Evolutionary conservation across 106 monocot genomes (phyloP), one percentile per base, ranked within the genome.

Genomic region (Dendrobium catenatum): DNA sequence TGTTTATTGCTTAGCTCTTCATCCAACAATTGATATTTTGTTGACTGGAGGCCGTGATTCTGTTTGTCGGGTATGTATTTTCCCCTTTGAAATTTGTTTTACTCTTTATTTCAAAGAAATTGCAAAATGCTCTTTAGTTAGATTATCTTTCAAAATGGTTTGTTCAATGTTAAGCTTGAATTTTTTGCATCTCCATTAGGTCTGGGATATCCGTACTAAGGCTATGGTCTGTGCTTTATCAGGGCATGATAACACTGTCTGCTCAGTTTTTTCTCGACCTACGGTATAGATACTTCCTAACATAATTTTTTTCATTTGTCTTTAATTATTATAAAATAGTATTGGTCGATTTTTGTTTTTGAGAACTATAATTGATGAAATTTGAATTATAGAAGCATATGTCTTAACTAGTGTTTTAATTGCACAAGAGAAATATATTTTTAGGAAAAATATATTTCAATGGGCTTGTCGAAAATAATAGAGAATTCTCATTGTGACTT

Each of bases 1-100:
- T 72, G 98, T 99, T 19, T 99, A 99, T 85, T 99, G 98, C 85
- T 86, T 99, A 72, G 95, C 98, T 67, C 84, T 95, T 68, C 98
- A 99, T 87, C 98, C 98, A 18, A 91, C 98, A 40, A 89, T 99
- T 66, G 98, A 99, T 85, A 79, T 99, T 84, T 83, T 99, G 31
- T 85, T 99, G 42, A 99, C 98, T 41, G 98, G 98, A 84, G 98
- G 98, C 68, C 90, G 98, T 47, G 98, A 99, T 95, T 99, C 98
- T 79, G 98, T 99, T 67, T 99, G 98, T 72, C 85, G 95, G 93
- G 98, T 99, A 91, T 81, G 85, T 5, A 51, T 66, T 76, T 26
- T 76, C 72, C 47, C 27, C 18, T 80, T 67, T 18, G 5, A 44
- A 24, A 49, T 80, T 42, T 19, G 15, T 42, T 17, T 72, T 72